Evolutionary conservation across 176 grass and related monocot genomes (phyloP), one percentile per base, ranked within the genome.

Genomic region (Triticum timopheevii): DNA sequence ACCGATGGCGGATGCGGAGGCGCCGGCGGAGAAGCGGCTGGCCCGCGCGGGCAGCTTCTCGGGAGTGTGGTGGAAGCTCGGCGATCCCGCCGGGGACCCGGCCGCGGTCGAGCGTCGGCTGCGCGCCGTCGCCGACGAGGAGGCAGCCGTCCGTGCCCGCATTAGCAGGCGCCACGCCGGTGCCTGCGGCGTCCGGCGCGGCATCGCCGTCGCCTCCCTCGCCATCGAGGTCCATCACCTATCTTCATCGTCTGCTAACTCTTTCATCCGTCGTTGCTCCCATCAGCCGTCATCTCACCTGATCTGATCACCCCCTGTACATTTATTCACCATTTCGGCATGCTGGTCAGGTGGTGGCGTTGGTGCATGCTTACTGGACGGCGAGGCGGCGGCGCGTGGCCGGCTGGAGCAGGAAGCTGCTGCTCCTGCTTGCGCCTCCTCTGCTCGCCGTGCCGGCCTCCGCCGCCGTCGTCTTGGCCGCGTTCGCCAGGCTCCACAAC

Each of bases 1-100:
- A 13, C 2, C 35, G 0, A 39, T 39, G 69, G 19, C 36, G 23
- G 3, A 15, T 13, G 40, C 7, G 42, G 73, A 33, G 1, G 45
- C 73, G 8, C 73, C 73, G 45, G 16, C 73, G 79, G 79, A 70
- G 1, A 44, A 39, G 78, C 61, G 84, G 3, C 61, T 90, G 15
- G 19, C 69, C 7, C 88, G 83, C 7, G 27, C 52, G 10, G 70
- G 69, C 13, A 76, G 69, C 42, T 90, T 85, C 2, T 90, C 78
- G 36, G 88, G 88, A 49, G 88, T 90, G 3, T 90, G 88, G 88
- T 90, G 88, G 88, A 90, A 90, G 88, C 88, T 90, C 6, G 87
- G 74, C 38, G 87, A 84, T 12, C 24, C 34, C 8, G 80, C 56
- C 1, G 73, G 25, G 22, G 83, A 82, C 45, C 73, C 73, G 45